A percentile compares a stretch with the other conserved stretches of the same genome.
Evolutionary conservation across 495 filamentous ascomycete species (phyloP).

Genomic region (Xylaria venustula): DNA sequence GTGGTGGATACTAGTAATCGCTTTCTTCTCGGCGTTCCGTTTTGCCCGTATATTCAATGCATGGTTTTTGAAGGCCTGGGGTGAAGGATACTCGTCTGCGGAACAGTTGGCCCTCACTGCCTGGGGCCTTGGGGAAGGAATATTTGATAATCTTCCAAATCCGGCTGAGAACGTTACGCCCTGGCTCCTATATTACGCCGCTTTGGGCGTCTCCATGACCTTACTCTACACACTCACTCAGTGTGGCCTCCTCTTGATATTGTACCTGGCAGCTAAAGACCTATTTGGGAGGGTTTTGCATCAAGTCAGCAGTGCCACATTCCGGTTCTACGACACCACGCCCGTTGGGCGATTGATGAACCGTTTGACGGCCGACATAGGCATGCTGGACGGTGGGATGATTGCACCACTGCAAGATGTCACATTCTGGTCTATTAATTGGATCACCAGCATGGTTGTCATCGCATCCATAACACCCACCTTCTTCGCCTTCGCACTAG

Average conservation of each 20-base stretch:
- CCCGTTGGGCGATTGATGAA: conserved; percentile 86
- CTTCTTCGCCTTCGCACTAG: conserved; percentile 69
- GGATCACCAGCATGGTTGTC: conserved; percentile 68
- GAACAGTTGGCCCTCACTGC: background rate
- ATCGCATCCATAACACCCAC: conserved; percentile 72
- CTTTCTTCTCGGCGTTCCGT: conserved; percentile 59
- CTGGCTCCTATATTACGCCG: conserved; percentile 68
- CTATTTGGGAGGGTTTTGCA: conserved; percentile 69
- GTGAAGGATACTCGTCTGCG: conserved; percentile 61
- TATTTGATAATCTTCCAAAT: conserved; percentile 58
- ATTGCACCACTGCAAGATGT: conserved; percentile 65
- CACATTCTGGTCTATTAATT: conserved; percentile 62
- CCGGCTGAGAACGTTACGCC: conserved; percentile 67
- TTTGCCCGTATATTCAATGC: conserved; percentile 58
- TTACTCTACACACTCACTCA: conserved; percentile 54
- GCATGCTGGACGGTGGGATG: conserved; percentile 76
- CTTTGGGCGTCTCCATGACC: conserved; percentile 58
- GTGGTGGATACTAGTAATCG: conserved; percentile 66
- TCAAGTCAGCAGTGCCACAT: conserved; percentile 72
- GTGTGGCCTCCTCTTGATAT: conserved; percentile 63
- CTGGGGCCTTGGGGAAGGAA: conserved; percentile 16
- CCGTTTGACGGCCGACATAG: conserved; percentile 80
- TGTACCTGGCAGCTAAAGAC: conserved; percentile 70
- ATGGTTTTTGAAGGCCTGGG: conserved; percentile 87
- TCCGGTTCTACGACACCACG: conserved; percentile 84